A percentile compares a stretch with the other conserved stretches of the same genome.
These are phyloP conservation scores for Lolium multiflorum DNA, from an alignment of 176 grass and related monocot genomes.

Conservation along the genomic window DNA sequence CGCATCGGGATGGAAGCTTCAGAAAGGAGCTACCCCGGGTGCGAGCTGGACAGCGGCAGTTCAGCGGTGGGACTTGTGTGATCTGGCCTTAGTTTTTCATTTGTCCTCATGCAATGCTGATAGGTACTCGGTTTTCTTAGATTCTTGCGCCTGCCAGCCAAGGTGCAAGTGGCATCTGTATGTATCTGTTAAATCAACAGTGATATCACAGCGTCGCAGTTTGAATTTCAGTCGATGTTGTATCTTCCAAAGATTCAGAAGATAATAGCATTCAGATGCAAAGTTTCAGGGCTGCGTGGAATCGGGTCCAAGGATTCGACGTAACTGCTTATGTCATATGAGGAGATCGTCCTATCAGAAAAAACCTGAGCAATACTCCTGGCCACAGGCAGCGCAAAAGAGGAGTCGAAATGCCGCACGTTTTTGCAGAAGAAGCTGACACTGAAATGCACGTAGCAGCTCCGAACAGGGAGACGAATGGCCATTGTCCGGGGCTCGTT, in stretches of 20 bases:
- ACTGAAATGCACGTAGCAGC: conserved; percentile 39
- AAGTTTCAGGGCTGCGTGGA: neutral
- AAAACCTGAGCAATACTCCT: neutral
- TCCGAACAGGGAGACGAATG: neutral
- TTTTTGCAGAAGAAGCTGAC: conserved; percentile 27
- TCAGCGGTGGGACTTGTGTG: neutral
- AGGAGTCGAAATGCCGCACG: conserved; percentile 25
- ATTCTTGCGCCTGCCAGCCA: neutral
- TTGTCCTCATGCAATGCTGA: neutral
- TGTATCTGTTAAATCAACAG: neutral
- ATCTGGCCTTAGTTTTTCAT: conserved; percentile 20
- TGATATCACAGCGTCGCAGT: neutral
- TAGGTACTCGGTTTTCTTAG: neutral
- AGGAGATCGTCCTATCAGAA: neutral
- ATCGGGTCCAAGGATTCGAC: neutral
- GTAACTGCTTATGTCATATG: neutral
- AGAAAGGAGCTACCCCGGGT: conserved; percentile 50
- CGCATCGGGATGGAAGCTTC: conserved; percentile 46
- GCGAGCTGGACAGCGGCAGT: neutral
- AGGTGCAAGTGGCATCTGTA: neutral
- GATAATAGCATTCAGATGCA: neutral
- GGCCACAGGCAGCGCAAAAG: neutral
- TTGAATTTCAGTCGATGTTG: neutral
- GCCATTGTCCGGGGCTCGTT: neutral
- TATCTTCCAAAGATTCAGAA: neutral